Evolutionary conservation across 352 stramenopile genomes (phyloP).

Genomic region (Pythium folliculosum): DNA sequence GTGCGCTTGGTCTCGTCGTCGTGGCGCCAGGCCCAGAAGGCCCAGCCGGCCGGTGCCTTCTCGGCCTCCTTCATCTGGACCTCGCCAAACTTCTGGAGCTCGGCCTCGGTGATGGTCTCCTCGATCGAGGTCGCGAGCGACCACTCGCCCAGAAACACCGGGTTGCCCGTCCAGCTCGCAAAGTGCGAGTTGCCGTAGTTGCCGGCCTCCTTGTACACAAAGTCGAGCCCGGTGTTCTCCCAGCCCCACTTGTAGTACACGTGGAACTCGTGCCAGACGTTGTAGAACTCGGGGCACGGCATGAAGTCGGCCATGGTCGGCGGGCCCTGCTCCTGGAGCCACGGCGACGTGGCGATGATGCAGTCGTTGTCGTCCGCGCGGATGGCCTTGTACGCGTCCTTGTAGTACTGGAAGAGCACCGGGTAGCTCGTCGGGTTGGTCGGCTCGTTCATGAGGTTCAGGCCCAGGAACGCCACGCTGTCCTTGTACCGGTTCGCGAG

Average conservation of each 20-base stretch:
- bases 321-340: conserved; percentile 46
- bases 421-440: conserved; percentile 42
- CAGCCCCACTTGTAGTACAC: conserved; percentile 60
- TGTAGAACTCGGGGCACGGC: conserved; percentile 36
- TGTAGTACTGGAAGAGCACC: conserved; percentile 52
- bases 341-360: conserved; percentile 49
- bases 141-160: conserved; percentile 62
- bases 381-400: conserved; percentile 50
- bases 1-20: conserved; percentile 23
- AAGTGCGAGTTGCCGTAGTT: conserved; percentile 26
- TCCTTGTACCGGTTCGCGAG: conserved; percentile 49
- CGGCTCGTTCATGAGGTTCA: conserved; percentile 83
- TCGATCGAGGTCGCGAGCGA: conserved; percentile 38
- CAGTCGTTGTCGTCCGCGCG: conserved; percentile 56
- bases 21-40: conserved; percentile 32
- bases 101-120: conserved; percentile 36
- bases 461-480: conserved; percentile 50
- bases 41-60: conserved; percentile 23
- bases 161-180: conserved; percentile 32
- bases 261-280: conserved; percentile 66
- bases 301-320: conserved; percentile 39
- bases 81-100: conserved; percentile 28
- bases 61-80: conserved; percentile 37
- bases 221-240: conserved; percentile 25
- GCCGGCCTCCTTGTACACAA: conserved; percentile 20